Evolutionary conservation across 306 rosid species (phyloP), one percentile per base, ranked within the genome.

Genomic region (Quercus rubra): DNA sequence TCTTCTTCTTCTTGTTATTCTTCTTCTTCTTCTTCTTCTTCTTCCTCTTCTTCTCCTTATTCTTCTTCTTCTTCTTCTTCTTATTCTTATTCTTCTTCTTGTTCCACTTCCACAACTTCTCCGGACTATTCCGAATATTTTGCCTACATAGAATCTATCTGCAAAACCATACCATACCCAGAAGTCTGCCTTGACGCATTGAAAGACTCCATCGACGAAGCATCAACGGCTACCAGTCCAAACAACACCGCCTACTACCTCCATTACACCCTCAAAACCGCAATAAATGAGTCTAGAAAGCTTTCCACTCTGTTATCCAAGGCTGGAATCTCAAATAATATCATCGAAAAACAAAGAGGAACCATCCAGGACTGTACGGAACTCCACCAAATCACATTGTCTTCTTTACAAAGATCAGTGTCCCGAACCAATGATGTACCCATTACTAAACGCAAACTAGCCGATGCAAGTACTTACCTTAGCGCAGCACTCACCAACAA

Each of bases 401-500:
- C 83, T 15, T 89, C 90, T 30, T 72, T 93, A 19, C 74, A 81
- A 46, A 69, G 87, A 84, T 91, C 97, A 3, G 74, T 87, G 1
- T 85, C 94, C 15, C 64, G 70, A n/a, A 69, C 90, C 64, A 80
- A 70, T 13, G 72, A 70, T 13, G 72, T 78, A 5, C 15, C 74
- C 17, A 54, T 79, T 27, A 25, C 79, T 27, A 27, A 78, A 0
- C 74, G 41, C 54, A 83, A 86, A 33, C 49, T 89, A 8, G 79
- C 67, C 17, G 88, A 88, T 78, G 92, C 98, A 8, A 88, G 84
- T 81, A 62, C 89, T 8, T 93, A 87, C 59, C 94, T 93, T 14
- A 93, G 98, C 80, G 98, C 97, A 74, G 90, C 97, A 20, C 79
- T 93, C 13, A 91, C 98, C 41, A 93, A 93, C 91, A 91, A 91